Conservation (phyloP, 495 filamentous ascomycete genomes). For the Hypoxylon subgilvum region DNA sequence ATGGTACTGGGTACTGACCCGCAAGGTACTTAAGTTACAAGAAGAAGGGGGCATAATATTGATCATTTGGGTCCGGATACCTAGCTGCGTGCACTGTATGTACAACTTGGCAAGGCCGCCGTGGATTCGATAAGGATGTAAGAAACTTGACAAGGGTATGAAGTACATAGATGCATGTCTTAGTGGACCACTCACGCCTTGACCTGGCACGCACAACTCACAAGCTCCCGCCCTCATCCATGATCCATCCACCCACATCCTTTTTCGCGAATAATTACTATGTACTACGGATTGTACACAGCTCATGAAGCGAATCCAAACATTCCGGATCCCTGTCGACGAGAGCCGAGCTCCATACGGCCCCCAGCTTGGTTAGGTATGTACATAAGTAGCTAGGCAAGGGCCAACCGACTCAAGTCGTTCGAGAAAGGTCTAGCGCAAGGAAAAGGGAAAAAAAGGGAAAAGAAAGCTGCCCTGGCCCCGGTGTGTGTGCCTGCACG, state of each 20-base stretch:
- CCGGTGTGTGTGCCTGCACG: conserved; percentile 13
- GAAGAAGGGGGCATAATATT: conserved; percentile 13
- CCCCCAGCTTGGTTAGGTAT: too few relatives aligned
- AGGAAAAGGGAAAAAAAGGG: conserved; percentile 25
- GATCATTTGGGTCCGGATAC: conserved; percentile 29
- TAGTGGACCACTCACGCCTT: conserved; percentile 26
- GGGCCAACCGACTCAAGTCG: conserved; percentile 16
- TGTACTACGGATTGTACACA: too few relatives aligned
- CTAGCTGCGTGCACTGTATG: conserved; percentile 36
- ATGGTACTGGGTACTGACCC: conserved; percentile 14
- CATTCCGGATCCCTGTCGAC: conserved; percentile 30
- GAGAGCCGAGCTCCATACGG: conserved; percentile 25
- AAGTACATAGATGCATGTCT: conserved; percentile 21
- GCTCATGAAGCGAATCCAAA: conserved; percentile 33
- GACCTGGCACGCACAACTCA: conserved; percentile 32
- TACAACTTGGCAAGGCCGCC: too few relatives aligned
- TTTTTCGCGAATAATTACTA: conserved; percentile 18
- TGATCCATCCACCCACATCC: conserved; percentile 9
- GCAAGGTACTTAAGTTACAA: too few relatives aligned
- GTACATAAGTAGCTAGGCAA: conserved; percentile 13
- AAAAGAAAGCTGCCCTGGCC: background rate
- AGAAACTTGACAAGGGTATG: conserved; percentile 16
- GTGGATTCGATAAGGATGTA: conserved; percentile 36
- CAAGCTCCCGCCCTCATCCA: conserved; percentile 30
- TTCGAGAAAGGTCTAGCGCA: conserved; percentile 30